phyloP scores from a whole-genome alignment of 768 basidiomycete species.

The Mycena olivaceomarginata region DNA sequence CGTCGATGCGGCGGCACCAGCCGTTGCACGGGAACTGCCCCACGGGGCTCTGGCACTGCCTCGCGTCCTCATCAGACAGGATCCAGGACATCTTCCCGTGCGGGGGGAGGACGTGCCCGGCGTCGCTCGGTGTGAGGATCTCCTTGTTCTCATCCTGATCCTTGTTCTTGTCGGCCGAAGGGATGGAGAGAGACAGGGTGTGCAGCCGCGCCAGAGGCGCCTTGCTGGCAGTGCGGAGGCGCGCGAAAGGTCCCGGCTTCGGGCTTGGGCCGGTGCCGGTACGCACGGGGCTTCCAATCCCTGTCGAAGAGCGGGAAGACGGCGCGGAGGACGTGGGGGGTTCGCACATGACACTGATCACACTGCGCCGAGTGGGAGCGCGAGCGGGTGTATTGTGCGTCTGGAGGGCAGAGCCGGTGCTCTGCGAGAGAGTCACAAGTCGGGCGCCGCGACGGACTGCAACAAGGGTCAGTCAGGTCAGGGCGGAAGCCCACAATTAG shows the following conservation, averaged over 20 bases:
- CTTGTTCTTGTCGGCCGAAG: not conserved
- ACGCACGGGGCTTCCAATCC: not conserved
- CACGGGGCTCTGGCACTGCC: conserved; percentile 25
- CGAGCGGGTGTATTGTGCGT: not conserved
- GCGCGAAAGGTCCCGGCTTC: not conserved
- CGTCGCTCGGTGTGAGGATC: not conserved
- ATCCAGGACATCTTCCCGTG: not conserved
- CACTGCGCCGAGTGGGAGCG: not conserved
- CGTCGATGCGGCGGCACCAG: conserved; percentile 23
- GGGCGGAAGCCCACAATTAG: not conserved
- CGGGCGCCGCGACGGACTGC: conserved; percentile 29
- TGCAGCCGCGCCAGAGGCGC: not conserved
- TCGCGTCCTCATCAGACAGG: not conserved
- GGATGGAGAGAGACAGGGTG: not conserved
- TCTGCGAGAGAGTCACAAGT: not conserved
- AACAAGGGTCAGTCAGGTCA: not conserved
- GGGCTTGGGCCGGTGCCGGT: not conserved
- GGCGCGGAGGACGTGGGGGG: not conserved
- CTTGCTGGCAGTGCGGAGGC: not conserved
- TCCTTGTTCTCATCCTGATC: conserved; percentile 1
- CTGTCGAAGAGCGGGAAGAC: not conserved
- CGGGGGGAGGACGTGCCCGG: not conserved
- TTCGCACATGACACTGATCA: conserved; percentile 23
- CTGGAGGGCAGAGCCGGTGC: not conserved
- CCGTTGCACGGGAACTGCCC: conserved; percentile 33